Evolutionary conservation across 805 yeast species (phyloP).

Genomic region (Metschnikowia borealis): DNA sequence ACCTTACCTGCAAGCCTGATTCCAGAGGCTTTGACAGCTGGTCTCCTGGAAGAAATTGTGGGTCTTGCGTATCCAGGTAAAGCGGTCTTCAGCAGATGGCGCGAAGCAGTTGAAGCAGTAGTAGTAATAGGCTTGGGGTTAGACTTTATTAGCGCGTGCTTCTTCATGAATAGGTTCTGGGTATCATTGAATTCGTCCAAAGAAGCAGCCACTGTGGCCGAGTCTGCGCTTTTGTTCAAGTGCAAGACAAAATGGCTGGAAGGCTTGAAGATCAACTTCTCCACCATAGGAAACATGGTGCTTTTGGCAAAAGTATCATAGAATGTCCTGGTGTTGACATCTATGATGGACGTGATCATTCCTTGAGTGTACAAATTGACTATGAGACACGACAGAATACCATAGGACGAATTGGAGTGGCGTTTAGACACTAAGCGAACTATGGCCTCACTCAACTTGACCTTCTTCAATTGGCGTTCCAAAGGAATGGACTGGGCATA

Average conservation of each 20-base stretch:
- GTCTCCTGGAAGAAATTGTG: constrained; percentile 24
- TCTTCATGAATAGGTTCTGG: neutral
- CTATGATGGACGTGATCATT: neutral
- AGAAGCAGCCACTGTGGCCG: neutral
- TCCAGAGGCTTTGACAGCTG: constrained; percentile 1
- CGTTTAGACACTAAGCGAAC: constrained; percentile 6
- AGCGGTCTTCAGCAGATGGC: neutral
- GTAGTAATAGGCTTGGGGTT: neutral
- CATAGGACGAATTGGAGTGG: constrained; percentile 2
- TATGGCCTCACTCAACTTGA: constrained; percentile 5
- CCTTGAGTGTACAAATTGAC: neutral
- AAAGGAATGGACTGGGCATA: constrained; percentile 13
- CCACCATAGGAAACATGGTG: constrained; percentile 1
- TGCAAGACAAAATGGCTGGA: constrained; percentile 1
- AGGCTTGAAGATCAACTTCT: constrained; percentile 2
- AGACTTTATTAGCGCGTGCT: neutral
- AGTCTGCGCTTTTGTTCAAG: neutral
- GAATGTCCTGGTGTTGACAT: neutral
- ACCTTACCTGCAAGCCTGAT: neutral
- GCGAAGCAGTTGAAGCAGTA: neutral
- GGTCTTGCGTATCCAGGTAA: constrained; percentile 33
- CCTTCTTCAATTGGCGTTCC: constrained; percentile 15
- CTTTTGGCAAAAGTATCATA: neutral
- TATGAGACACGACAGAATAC: constrained; percentile 1
- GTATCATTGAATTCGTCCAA: neutral